These are phyloP conservation scores for Pseudogymnoascus sp. DNA, from an alignment of 2,329 filamentous ascomycete species.

Conservation along the genomic window DNA sequence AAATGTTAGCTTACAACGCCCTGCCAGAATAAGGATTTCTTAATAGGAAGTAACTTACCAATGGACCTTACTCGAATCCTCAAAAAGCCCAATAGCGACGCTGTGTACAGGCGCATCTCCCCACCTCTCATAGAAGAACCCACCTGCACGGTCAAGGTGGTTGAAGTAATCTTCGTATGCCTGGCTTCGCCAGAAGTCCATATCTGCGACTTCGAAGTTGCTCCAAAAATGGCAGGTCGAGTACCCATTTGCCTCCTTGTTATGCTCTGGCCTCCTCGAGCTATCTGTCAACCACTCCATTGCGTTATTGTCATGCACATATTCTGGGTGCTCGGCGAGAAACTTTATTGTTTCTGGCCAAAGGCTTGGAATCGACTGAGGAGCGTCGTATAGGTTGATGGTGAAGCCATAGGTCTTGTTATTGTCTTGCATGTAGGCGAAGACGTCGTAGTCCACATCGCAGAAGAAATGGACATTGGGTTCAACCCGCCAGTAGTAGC, in stretches of 20 bases:
- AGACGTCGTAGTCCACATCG: slow-evolving; percentile 96
- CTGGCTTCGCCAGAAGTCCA: slow-evolving; percentile 86
- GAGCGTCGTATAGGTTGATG: slow-evolving; percentile 91
- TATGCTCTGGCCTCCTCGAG: slow-evolving; percentile 67
- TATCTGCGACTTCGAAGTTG: slow-evolving; percentile 93
- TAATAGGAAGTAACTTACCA: slow-evolving; percentile 51
- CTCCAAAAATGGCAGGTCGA: slow-evolving; percentile 99
- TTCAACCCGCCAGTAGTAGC: slow-evolving; percentile 98
- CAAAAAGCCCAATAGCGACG: slow-evolving; percentile 84
- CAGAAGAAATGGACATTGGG: slow-evolving; percentile 99
- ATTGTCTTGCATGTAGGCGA: slow-evolving; percentile 94
- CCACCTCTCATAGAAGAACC: slow-evolving; percentile 99
- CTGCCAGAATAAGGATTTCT: neutral
- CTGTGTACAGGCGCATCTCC: slow-evolving; percentile 96
- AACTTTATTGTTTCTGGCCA: slow-evolving; percentile 98
- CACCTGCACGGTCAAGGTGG: slow-evolving; percentile 84
- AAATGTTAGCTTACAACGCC: neutral
- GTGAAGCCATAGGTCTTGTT: slow-evolving; percentile 99
- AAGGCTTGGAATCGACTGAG: slow-evolving; percentile 73
- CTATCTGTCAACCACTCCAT: slow-evolving; percentile 81
- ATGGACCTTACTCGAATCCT: slow-evolving; percentile 82
- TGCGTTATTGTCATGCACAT: slow-evolving; percentile 76
- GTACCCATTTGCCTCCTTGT: slow-evolving; percentile 77
- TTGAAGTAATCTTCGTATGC: slow-evolving; percentile 94
- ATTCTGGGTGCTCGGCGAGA: slow-evolving; percentile 71